phyloP scores from a whole-genome alignment of 805 yeast genomes.

The Candida ulmi region DNA sequence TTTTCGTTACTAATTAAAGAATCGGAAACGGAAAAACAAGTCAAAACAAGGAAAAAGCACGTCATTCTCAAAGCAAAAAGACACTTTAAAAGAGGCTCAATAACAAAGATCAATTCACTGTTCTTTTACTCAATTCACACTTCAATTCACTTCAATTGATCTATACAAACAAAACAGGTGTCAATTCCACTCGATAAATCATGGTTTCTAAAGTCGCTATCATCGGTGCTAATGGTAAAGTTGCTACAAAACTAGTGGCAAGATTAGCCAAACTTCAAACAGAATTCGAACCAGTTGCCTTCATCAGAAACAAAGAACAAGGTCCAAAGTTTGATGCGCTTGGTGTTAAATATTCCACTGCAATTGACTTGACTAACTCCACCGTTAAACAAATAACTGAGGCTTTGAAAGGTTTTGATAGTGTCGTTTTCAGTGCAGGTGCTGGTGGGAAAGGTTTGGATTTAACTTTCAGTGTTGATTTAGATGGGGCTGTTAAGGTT shows the following conservation, averaged over 20 bases:
- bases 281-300: constrained; percentile 35
- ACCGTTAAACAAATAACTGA: constrained; percentile 29
- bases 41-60: no score
- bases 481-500: constrained; percentile 55
- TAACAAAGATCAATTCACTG: no score
- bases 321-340: constrained; percentile 30
- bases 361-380: constrained; percentile 34
- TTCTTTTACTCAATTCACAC: no score
- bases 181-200: no score
- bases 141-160: no score
- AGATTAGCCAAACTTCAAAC: constrained; percentile 24
- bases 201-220: constrained; percentile 40
- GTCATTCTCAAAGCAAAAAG: no score
- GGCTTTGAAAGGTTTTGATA: constrained; percentile 42
- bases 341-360: constrained; percentile 30
- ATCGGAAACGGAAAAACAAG: no score
- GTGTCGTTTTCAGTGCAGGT: constrained; percentile 58
- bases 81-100: no score
- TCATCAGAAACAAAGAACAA: constrained; percentile 44
- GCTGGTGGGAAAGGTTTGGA: constrained; percentile 51
- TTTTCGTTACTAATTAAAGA: no score
- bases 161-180: no score
- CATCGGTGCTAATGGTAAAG: constrained; percentile 58
- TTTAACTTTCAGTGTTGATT: constrained; percentile 45
- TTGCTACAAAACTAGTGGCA: constrained; percentile 44